Conservation (phyloP, 148 eudicot species). For the Heliosperma pusillum region DNA sequence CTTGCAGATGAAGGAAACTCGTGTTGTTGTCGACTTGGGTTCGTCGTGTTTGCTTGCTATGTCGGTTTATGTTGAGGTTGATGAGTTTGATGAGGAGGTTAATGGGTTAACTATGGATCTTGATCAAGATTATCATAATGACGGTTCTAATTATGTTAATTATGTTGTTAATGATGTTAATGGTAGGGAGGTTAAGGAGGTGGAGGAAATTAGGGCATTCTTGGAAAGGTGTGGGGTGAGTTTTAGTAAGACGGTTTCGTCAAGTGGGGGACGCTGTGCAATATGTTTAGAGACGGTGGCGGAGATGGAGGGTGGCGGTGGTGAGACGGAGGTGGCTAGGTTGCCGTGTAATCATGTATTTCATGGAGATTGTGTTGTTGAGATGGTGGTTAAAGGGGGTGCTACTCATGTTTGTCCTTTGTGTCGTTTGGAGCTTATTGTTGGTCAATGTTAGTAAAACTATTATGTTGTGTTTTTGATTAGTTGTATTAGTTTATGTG, state of each 20-base stretch:
- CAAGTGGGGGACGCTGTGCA: background rate
- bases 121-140: background rate
- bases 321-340: background rate
- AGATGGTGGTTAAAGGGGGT: background rate
- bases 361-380: background rate
- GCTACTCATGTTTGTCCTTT: background rate
- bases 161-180: background rate
- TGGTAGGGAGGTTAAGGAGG: background rate
- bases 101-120: background rate
- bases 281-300: background rate
- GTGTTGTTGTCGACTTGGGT: background rate
- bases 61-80: background rate
- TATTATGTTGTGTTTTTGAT: no score
- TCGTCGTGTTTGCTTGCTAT: background rate
- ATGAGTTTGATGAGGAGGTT: conserved; percentile 4
- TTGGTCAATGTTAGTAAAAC: no score
- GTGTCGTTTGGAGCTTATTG: background rate
- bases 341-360: conserved; percentile 6
- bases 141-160: background rate
- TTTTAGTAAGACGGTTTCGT: background rate
- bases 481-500: no score
- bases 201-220: conserved; percentile 2
- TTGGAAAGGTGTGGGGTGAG: background rate
- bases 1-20: background rate
- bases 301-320: background rate